Evolutionary conservation across 1,284 basidiomycete genomes (phyloP), one percentile per base, ranked within the genome.

Genomic region (Trametes hirsuta): DNA sequence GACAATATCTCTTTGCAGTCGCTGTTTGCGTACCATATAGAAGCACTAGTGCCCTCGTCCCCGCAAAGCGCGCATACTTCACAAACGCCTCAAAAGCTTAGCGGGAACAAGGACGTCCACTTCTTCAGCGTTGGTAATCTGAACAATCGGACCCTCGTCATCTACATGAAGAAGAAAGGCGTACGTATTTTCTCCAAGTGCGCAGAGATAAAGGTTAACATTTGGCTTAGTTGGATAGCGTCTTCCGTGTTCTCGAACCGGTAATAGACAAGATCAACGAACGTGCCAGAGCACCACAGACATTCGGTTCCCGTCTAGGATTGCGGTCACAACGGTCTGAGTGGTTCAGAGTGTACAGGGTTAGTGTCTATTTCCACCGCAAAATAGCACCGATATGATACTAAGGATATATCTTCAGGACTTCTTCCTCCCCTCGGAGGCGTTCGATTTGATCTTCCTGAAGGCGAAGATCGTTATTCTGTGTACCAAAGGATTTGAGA

Each of bases 151-250:
- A 97, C 95, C 0, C 79, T 97, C 21, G 90, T 99, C 8, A 89
- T 97, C 55, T 98, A 95, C 75, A 96, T 96, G 88, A 97, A 95
- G 82, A 93, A 91, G 77, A 95, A 91, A 77, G 93, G 94, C 59
- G 93, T 95, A 76, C 68, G 86, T 65, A n/a, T 14, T 40, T 47
- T 35, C 6, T 8, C 36, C 3, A 25, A 35, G 14, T 39, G 9
- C n/a, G 30, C 18, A 1, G 9, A 10, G 14, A 1, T 14, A 4
- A n/a, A 22, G 10, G 5, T 5, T 53, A 54, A 59, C 50, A 55
- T 37, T 12, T 51, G 18, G 55, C n/a, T 39, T 63, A 88, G 84
- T 77, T 91, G 59, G 94, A 97, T 67, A 95, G 93, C 58, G 88
- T 97, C 44, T 97, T 99, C 81, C 89, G 93, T 56, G 94, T 95